phyloP scores from a whole-genome alignment of 352 stramenopile genomes.

The Globisporangium echinulatum region DNA sequence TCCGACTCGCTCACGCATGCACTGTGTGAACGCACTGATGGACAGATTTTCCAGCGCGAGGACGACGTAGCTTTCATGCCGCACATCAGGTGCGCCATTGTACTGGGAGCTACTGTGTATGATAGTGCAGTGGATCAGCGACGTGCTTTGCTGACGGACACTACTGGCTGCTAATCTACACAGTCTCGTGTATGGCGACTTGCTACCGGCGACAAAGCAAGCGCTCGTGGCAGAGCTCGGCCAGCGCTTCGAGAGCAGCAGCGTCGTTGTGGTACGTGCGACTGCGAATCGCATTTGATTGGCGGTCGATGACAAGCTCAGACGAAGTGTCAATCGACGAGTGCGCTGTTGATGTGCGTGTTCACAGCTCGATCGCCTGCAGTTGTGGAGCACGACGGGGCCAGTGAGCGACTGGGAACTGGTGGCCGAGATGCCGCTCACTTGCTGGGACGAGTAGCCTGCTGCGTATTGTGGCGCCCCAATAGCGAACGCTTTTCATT shows the following conservation, averaged over 20 bases:
- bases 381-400: slow-evolving; percentile 47
- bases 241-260: slow-evolving; percentile 26
- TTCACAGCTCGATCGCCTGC: slow-evolving; percentile 30
- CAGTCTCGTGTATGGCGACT: slow-evolving; percentile 58
- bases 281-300: neutral
- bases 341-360: neutral
- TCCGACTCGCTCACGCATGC: neutral
- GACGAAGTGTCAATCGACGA: neutral
- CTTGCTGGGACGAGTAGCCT: too few species aligned
- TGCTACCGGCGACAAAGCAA: slow-evolving; percentile 21
- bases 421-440: slow-evolving; percentile 19
- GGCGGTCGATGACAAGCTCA: neutral
- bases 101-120: neutral
- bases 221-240: slow-evolving; percentile 30
- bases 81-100: slow-evolving; percentile 37
- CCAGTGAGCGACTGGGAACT: slow-evolving; percentile 35
- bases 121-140: neutral
- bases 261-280: slow-evolving; percentile 23
- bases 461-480: too few species aligned
- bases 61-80: slow-evolving; percentile 48
- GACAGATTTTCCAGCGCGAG: slow-evolving; percentile 32
- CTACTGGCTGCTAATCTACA: neutral
- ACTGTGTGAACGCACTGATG: neutral
- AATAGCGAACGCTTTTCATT: too few species aligned
- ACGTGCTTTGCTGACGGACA: neutral